These are phyloP conservation scores for Stramenopiles sp. DNA, from an alignment of 352 stramenopile species.

Conservation along the genomic window DNA sequence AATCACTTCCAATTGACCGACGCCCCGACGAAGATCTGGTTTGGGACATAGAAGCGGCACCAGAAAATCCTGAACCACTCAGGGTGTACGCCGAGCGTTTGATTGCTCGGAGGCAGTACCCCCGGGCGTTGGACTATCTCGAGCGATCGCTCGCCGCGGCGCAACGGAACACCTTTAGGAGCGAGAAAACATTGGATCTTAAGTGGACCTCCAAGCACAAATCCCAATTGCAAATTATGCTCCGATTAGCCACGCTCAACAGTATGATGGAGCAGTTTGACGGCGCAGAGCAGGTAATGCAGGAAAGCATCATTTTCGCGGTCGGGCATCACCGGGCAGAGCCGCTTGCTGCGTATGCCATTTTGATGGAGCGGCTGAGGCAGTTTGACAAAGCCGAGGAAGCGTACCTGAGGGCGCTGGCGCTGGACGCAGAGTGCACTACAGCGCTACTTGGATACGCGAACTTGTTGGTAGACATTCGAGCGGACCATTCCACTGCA, in stretches of 20 bases:
- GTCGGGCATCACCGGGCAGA: not conserved
- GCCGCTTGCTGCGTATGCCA: not conserved
- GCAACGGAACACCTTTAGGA: not conserved
- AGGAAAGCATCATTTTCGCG: not conserved
- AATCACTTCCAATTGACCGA: not conserved
- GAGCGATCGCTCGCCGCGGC: not conserved
- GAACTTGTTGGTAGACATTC: not conserved
- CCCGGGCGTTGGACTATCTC: not conserved
- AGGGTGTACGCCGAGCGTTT: not conserved
- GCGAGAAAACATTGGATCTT: not conserved
- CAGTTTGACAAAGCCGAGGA: not conserved
- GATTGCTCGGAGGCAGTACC: not conserved
- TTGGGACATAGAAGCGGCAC: not conserved
- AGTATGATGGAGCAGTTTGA: not conserved
- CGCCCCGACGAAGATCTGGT: not conserved
- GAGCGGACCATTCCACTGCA: not conserved
- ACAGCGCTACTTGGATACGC: not conserved
- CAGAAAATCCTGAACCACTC: not conserved
- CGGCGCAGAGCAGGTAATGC: not conserved
- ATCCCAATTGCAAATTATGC: not conserved
- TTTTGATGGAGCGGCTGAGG: not conserved
- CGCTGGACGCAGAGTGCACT: not conserved
- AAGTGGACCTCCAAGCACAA: not conserved
- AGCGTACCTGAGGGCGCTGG: not conserved
- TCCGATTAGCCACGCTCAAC: not conserved